phyloP scores from a whole-genome alignment of 805 yeast species.

The Vanderwaltozyma tropicalis region DNA sequence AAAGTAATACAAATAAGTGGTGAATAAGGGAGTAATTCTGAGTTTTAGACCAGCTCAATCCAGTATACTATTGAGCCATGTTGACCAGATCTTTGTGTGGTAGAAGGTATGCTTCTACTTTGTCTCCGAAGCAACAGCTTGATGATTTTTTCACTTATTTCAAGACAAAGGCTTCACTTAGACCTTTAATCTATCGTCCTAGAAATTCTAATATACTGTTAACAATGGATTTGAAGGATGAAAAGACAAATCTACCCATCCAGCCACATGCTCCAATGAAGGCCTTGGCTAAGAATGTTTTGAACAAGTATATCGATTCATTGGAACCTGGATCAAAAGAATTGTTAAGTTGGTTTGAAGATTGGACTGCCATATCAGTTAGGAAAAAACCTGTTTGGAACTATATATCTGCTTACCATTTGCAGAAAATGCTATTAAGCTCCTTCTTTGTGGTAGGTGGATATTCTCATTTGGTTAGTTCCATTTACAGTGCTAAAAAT shows the following conservation, averaged over 20 bases:
- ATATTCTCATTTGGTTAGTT: constrained; percentile 13
- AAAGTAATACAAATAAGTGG: too few species aligned
- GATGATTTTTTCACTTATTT: constrained; percentile 27
- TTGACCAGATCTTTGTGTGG: background rate
- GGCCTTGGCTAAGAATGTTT: constrained; percentile 20
- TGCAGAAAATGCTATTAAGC: constrained; percentile 17
- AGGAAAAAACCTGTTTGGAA: constrained; percentile 20
- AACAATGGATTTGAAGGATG: constrained; percentile 33
- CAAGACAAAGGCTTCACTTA: constrained; percentile 25
- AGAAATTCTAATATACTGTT: constrained; percentile 31
- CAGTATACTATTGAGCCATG: too few species aligned
- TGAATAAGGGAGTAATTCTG: too few species aligned
- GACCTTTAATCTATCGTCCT: constrained; percentile 33
- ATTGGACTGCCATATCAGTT: constrained; percentile 18
- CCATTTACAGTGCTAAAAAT: constrained; percentile 10
- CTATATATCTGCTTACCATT: constrained; percentile 15
- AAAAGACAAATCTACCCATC: constrained; percentile 24
- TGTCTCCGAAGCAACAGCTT: constrained; percentile 18
- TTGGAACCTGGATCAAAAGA: constrained; percentile 13
- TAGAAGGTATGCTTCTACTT: constrained; percentile 1
- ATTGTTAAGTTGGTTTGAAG: constrained; percentile 15
- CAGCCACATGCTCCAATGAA: constrained; percentile 27
- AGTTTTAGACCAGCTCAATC: too few species aligned
- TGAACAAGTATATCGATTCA: constrained; percentile 19
- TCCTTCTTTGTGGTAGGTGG: constrained; percentile 20